Conservation (phyloP, 2,329 filamentous ascomycete genomes). For the Ophiostoma triangulosporum region DNA sequence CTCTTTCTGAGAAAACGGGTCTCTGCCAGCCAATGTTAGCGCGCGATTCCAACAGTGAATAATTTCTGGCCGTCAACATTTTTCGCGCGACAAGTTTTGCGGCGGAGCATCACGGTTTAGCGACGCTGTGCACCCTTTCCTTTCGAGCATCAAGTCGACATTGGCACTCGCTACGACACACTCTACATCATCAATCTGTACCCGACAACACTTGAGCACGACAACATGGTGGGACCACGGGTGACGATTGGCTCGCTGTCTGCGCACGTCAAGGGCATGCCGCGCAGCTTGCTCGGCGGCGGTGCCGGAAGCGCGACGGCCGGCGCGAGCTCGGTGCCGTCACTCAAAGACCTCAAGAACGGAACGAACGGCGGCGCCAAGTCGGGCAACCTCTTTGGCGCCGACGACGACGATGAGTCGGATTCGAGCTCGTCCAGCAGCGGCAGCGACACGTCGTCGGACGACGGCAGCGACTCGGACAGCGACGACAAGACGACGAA, state of each 20-base stretch:
- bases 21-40: constrained; percentile 7
- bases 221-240: constrained; percentile 14
- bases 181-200: no score
- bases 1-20: background rate
- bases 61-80: background rate
- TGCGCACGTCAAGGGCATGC: constrained; percentile 16
- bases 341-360: constrained; percentile 7
- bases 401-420: constrained; percentile 17
- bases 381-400: constrained; percentile 2
- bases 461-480: constrained; percentile 4
- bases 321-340: constrained; percentile 1
- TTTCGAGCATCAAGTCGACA: no score
- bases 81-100: background rate
- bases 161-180: no score
- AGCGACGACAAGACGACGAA: background rate
- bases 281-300: constrained; percentile 5
- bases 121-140: no score
- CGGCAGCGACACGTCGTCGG: constrained; percentile 9
- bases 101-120: no score
- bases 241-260: constrained; percentile 20
- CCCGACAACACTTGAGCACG: background rate
- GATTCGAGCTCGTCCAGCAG: constrained; percentile 14
- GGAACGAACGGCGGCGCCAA: background rate
- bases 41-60: constrained; percentile 2
- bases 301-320: background rate